phyloP scores from a whole-genome alignment of 2,329 filamentous ascomycete species.

The Phialophora verrucosa region DNA sequence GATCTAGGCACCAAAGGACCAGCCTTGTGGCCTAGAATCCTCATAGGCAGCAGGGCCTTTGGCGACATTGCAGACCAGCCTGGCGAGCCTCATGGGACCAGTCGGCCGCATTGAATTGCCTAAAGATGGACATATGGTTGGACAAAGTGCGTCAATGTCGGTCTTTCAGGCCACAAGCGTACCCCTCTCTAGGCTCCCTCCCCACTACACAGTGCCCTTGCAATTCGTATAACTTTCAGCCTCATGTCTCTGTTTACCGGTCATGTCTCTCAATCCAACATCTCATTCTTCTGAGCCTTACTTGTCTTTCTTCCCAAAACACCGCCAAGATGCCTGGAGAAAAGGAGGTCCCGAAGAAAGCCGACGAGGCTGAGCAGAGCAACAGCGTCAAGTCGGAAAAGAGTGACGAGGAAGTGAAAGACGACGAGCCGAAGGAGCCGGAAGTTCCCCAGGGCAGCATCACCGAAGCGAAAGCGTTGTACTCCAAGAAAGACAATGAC shows the following conservation, averaged over 20 bases:
- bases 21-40: slow-evolving; percentile 13
- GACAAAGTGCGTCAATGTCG: neutral
- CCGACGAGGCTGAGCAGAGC: slow-evolving; percentile 1
- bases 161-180: neutral
- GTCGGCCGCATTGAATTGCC: neutral
- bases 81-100: neutral
- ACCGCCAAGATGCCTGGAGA: neutral
- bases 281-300: neutral
- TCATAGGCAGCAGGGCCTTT: slow-evolving; percentile 2
- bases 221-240: neutral
- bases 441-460: slow-evolving; percentile 42
- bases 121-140: neutral
- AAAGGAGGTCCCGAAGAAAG: neutral
- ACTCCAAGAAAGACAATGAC: slow-evolving; percentile 58
- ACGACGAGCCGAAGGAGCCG: slow-evolving; percentile 15
- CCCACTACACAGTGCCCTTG: neutral
- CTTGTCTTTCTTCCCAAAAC: neutral
- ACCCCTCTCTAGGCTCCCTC: neutral
- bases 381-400: neutral
- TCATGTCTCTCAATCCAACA: neutral
- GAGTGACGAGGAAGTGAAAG: slow-evolving; percentile 7
- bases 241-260: neutral
- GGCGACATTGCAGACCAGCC: neutral
- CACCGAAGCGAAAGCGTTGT: slow-evolving; percentile 55
- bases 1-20: neutral